Evolutionary conservation across 176 grass and related monocot genomes (phyloP).

Genomic region (Aegilops speltoides): DNA sequence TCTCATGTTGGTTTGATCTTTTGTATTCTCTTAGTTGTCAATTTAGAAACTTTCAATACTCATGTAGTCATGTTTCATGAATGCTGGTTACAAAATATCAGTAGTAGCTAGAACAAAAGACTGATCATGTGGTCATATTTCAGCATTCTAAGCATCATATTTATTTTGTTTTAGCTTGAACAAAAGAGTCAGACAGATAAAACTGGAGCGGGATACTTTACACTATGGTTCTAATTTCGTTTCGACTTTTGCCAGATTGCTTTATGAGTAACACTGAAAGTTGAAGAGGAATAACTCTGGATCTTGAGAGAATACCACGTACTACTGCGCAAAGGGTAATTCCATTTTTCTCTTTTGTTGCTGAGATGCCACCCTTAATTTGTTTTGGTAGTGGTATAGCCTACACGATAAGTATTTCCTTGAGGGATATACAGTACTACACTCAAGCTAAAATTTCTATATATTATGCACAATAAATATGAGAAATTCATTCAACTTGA

Average conservation of each 20-base stretch:
- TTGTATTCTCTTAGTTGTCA: background rate
- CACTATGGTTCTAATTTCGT: background rate
- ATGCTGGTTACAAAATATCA: background rate
- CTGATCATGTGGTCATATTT: background rate
- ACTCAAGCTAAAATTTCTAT: background rate
- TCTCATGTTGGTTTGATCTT: background rate
- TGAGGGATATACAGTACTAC: background rate
- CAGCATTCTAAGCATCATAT: background rate
- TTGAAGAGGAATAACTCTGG: slow-evolving; percentile 58
- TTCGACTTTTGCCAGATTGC: slow-evolving; percentile 43
- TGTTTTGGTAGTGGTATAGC: background rate
- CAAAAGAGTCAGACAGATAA: background rate
- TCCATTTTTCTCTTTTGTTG: background rate
- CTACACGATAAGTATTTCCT: background rate
- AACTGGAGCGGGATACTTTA: background rate
- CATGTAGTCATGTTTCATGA: background rate
- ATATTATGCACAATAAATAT: background rate
- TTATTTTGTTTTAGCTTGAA: background rate
- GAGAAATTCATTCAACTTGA: no score
- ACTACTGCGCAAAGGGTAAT: slow-evolving; percentile 75
- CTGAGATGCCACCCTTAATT: background rate
- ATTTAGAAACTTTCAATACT: background rate
- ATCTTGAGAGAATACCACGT: slow-evolving; percentile 39
- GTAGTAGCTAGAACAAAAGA: background rate
- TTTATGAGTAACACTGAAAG: slow-evolving; percentile 68